Conservation (phyloP, 2,329 filamentous ascomycete genomes). For the Penicillium brasilianum region DNA sequence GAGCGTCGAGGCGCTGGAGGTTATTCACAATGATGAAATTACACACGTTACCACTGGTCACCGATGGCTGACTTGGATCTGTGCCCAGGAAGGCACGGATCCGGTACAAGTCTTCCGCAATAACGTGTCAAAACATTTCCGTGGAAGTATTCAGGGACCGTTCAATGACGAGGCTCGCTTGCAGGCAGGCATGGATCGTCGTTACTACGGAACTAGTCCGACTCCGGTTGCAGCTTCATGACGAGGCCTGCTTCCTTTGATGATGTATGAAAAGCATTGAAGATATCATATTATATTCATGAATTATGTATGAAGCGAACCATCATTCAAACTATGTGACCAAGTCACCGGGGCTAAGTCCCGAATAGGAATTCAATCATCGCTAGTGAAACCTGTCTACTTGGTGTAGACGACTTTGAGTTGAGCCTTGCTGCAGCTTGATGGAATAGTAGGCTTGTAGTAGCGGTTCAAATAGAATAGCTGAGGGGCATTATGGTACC, state of each 20-base stretch:
- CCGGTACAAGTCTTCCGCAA: conserved; percentile 52
- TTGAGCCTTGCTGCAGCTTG: conserved; percentile 42
- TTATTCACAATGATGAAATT: conserved; percentile 57
- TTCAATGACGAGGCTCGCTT: conserved; percentile 53
- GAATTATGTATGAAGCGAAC: background rate
- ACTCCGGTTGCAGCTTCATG: conserved; percentile 16
- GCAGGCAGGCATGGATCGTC: conserved; percentile 52
- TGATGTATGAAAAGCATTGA: conserved; percentile 21
- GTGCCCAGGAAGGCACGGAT: conserved; percentile 51
- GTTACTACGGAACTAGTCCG: conserved; percentile 47
- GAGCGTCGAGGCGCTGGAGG: conserved; percentile 49
- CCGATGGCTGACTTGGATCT: conserved; percentile 56
- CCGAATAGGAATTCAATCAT: background rate
- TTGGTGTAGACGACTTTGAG: conserved; percentile 35
- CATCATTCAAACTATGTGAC: background rate
- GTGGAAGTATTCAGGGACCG: conserved; percentile 50
- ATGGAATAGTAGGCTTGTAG: conserved; percentile 32
- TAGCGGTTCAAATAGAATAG: conserved; percentile 44
- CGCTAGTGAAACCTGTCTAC: conserved; percentile 13
- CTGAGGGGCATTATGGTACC: conserved; percentile 47
- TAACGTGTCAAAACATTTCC: conserved; percentile 52
- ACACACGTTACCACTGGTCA: conserved; percentile 57
- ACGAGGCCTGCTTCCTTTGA: conserved; percentile 10
- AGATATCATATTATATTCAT: background rate
- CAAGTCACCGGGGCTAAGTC: too few species aligned